Percentiles rank a stretch among this genome's conserved stretches.
These are phyloP conservation scores for Picochlorum sp. DNA, from an alignment of 139 green algal genomes.

Conservation along the genomic window DNA sequence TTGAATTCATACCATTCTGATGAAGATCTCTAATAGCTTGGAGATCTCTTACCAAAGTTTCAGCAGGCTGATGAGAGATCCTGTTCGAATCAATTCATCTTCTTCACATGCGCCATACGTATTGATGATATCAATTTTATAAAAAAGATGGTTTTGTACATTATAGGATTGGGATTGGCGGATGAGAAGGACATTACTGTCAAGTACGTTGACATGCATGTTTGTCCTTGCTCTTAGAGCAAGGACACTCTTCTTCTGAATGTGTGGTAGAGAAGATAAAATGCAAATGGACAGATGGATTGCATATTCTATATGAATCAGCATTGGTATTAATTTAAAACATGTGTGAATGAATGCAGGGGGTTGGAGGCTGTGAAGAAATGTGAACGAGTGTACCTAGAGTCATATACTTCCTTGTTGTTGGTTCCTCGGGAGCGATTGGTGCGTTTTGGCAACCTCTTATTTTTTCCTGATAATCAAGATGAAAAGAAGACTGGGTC, in stretches of 20 bases:
- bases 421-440: conserved; percentile 73
- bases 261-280: too few species aligned
- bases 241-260: too few species aligned
- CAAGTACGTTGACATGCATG: conserved; percentile 38
- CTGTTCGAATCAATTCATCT: too few species aligned
- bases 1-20: too few species aligned
- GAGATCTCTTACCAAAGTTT: too few species aligned
- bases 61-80: too few species aligned
- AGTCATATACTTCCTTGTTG: conserved; percentile 96
- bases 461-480: not conserved
- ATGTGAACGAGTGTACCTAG: conserved; percentile 77
- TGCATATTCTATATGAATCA: not conserved
- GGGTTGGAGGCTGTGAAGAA: conserved; percentile 75
- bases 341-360: conserved; percentile 30
- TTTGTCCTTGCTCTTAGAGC: not conserved
- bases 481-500: not conserved
- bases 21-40: too few species aligned
- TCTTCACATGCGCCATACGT: too few species aligned
- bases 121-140: too few species aligned
- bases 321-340: not conserved
- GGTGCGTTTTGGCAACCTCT: conserved; percentile 30
- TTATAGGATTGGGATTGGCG: conserved; percentile 87
- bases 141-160: conserved; percentile 75
- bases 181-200: conserved; percentile 94
- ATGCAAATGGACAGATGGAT: too few species aligned